phyloP scores from a whole-genome alignment of 306 rosid genomes.

The cucumber (Cucumis sativus) region DNA sequence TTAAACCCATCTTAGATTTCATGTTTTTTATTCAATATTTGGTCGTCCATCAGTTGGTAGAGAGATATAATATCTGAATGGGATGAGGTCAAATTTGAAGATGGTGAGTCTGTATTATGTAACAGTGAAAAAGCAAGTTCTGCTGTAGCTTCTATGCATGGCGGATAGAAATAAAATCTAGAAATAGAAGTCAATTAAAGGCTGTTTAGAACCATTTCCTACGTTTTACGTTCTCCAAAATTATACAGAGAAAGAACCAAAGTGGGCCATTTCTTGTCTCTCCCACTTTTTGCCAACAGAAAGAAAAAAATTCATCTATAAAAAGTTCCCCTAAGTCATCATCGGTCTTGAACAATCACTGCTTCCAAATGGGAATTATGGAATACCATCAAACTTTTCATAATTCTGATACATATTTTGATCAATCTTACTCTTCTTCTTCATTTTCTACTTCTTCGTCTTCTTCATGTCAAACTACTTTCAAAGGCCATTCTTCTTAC shows the following conservation, averaged over 20 bases:
- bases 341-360: slow-evolving; percentile 5
- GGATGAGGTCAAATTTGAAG: not conserved
- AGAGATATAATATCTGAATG: not conserved
- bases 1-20: not conserved
- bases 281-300: slow-evolving; percentile 8
- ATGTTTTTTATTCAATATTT: not conserved
- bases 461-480: slow-evolving; percentile 42
- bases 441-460: slow-evolving; percentile 21
- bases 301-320: not conserved
- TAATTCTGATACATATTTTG: not conserved
- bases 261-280: slow-evolving; percentile 7
- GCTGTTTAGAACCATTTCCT: not conserved
- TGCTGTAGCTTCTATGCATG: slow-evolving; percentile 3
- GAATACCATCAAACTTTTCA: slow-evolving; percentile 27
- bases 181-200: not conserved
- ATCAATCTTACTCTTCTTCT: slow-evolving; percentile 4
- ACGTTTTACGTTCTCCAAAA: slow-evolving; percentile 1
- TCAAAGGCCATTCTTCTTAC: slow-evolving; percentile 44
- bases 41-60: not conserved
- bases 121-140: not conserved
- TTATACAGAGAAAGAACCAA: not conserved
- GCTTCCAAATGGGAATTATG: slow-evolving; percentile 36
- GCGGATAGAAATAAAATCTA: not conserved
- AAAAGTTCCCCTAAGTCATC: not conserved
- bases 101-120: not conserved